These are phyloP conservation scores for Monosporozyma aerobia DNA, from an alignment of 805 yeast genomes.

Conservation along the genomic window DNA sequence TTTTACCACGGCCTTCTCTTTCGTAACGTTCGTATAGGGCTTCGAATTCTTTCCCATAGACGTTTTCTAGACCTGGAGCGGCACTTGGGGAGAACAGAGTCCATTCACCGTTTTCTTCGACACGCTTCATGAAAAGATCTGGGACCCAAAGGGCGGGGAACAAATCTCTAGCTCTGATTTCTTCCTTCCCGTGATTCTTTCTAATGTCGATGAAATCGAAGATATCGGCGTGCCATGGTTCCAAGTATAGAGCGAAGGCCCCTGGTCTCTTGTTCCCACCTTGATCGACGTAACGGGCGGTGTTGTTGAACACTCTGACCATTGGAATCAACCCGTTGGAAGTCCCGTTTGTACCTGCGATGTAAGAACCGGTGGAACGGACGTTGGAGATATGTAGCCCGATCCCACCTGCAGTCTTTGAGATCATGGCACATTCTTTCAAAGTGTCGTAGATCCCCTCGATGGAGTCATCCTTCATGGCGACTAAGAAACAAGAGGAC, in stretches of 20 bases:
- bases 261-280: slow-evolving; percentile 98
- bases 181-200: slow-evolving; percentile 93
- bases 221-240: slow-evolving; percentile 93
- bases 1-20: slow-evolving; percentile 45
- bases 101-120: slow-evolving; percentile 71
- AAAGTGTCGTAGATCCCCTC: slow-evolving; percentile 88
- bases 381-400: slow-evolving; percentile 86
- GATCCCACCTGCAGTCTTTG: slow-evolving; percentile 90
- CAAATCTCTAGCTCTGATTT: slow-evolving; percentile 80
- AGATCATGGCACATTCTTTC: slow-evolving; percentile 77
- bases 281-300: slow-evolving; percentile 94
- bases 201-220: slow-evolving; percentile 76
- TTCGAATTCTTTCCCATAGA: slow-evolving; percentile 75
- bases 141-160: slow-evolving; percentile 91
- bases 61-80: slow-evolving; percentile 75
- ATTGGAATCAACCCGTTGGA: slow-evolving; percentile 89
- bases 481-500: slow-evolving; percentile 88
- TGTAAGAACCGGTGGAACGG: slow-evolving; percentile 73
- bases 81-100: slow-evolving; percentile 79
- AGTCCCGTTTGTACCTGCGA: slow-evolving; percentile 84
- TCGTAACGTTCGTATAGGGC: slow-evolving; percentile 63
- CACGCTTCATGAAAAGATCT: slow-evolving; percentile 86
- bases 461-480: slow-evolving; percentile 86
- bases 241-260: slow-evolving; percentile 85
- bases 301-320: slow-evolving; percentile 86